Evolutionary conservation across 1,284 basidiomycete genomes (phyloP).

Genomic region (Kwoniella shivajii): DNA sequence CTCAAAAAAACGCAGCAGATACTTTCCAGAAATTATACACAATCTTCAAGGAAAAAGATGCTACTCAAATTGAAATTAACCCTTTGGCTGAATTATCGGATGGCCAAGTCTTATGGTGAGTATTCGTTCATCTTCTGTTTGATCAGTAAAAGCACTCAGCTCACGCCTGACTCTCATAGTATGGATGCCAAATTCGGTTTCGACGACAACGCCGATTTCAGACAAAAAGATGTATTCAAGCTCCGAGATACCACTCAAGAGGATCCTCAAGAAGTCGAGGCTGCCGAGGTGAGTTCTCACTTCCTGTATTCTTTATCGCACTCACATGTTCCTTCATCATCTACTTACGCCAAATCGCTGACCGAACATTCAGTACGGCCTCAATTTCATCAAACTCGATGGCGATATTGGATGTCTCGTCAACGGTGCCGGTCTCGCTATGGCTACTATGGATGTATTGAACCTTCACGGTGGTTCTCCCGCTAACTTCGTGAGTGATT

Average conservation of each 20-base stretch:
- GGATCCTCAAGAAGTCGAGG: constrained; percentile 94
- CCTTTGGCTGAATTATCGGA: constrained; percentile 94
- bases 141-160: not conserved
- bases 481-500: constrained; percentile 69
- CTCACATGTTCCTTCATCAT: not conserved
- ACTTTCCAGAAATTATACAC: constrained; percentile 94
- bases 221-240: constrained; percentile 86
- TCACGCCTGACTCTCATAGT: constrained; percentile 56
- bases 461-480: constrained; percentile 93
- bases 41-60: constrained; percentile 98
- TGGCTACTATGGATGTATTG: constrained; percentile 99
- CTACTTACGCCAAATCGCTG: too few species aligned
- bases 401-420: constrained; percentile 97
- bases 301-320: not conserved
- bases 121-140: constrained; percentile 10
- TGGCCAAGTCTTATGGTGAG: constrained; percentile 89
- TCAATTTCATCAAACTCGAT: constrained; percentile 99
- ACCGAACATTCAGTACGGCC: constrained; percentile 73
- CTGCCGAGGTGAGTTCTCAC: constrained; percentile 53
- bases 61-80: constrained; percentile 99
- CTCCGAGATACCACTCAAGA: constrained; percentile 94
- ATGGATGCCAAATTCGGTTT: constrained; percentile 99
- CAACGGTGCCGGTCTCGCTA: constrained; percentile 97
- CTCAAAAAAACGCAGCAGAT: constrained; percentile 82
- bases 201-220: constrained; percentile 98